Evolutionary conservation across 192 early-diverging fungal species (phyloP).

Genomic region (Mortierella claussenii): DNA sequence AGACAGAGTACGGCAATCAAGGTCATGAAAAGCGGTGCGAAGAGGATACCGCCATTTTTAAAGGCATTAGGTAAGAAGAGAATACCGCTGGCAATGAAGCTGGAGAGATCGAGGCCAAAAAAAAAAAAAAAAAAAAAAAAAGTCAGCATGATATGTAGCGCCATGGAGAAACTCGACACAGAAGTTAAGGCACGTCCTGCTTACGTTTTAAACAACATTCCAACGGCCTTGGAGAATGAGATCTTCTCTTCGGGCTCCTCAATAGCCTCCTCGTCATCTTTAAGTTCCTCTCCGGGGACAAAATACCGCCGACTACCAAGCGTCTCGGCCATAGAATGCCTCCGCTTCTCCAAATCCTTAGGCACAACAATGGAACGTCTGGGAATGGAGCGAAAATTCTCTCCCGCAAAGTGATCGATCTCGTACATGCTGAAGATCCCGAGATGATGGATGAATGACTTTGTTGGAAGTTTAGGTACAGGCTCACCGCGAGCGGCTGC

Average conservation of each 20-base stretch:
- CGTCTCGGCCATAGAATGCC: constrained; percentile 16
- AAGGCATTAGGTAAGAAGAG: constrained; percentile 80
- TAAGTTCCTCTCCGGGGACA: constrained; percentile 16
- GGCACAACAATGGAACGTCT: constrained; percentile 26
- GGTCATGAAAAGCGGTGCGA: constrained; percentile 71
- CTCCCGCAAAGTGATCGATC: constrained; percentile 62
- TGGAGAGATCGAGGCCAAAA: neutral
- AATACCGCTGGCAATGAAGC: constrained; percentile 79
- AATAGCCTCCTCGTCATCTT: constrained; percentile 37
- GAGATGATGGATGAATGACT: constrained; percentile 45
- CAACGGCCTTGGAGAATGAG: constrained; percentile 55
- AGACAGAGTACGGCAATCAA: constrained; percentile 70
- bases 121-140: constrained; percentile 4
- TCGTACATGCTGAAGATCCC: constrained; percentile 53
- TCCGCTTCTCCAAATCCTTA: constrained; percentile 38
- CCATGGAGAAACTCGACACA: neutral
- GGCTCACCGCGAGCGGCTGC: constrained; percentile 70
- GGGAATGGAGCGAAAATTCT: constrained; percentile 45
- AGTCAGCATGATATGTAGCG: neutral
- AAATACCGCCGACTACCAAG: constrained; percentile 15
- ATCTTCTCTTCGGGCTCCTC: constrained; percentile 45
- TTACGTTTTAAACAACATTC: constrained; percentile 69
- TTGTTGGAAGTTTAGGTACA: constrained; percentile 59
- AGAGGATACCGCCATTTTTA: constrained; percentile 76
- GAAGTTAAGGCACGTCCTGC: neutral